Percentiles rank a stretch among this genome's conserved stretches.
These are phyloP conservation scores for Meira nashicola DNA, from an alignment of 1,284 basidiomycete genomes.

Conservation along the genomic window DNA sequence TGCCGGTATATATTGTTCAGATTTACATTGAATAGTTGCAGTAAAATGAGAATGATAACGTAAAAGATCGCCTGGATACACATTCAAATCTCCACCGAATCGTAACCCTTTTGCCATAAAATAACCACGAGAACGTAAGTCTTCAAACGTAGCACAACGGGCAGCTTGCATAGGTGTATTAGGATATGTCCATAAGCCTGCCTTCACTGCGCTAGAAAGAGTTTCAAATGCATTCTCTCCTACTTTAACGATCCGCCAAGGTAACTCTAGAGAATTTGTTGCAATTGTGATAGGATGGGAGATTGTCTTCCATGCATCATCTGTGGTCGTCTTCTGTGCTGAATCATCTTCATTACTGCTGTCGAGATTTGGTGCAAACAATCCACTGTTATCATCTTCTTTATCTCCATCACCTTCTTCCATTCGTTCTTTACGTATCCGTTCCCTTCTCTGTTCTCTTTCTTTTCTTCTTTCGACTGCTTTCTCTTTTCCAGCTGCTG, in stretches of 20 bases:
- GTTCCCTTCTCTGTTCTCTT: constrained; percentile 54
- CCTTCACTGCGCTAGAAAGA: constrained; percentile 62
- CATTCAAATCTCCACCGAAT: constrained; percentile 91
- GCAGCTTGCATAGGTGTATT: constrained; percentile 64
- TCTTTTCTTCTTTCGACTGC: constrained; percentile 39
- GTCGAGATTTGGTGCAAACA: neutral
- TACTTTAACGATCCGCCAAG: constrained; percentile 26
- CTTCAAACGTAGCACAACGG: constrained; percentile 71
- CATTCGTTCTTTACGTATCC: constrained; percentile 55
- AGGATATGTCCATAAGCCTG: constrained; percentile 75
- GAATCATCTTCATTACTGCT: neutral
- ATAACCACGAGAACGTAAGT: constrained; percentile 73
- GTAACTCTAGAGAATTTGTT: constrained; percentile 6
- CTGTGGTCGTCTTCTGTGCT: no score
- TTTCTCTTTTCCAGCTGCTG: neutral
- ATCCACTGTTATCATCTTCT: constrained; percentile 6
- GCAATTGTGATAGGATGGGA: constrained; percentile 3
- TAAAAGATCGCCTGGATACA: constrained; percentile 96
- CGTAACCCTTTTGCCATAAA: constrained; percentile 81
- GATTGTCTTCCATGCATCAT: neutral
- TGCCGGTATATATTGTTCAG: constrained; percentile 64
- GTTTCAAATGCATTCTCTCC: constrained; percentile 54
- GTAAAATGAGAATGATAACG: constrained; percentile 97
- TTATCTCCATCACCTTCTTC: constrained; percentile 32
- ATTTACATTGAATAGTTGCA: constrained; percentile 60